These are phyloP conservation scores for Ananas comosus DNA, from an alignment of 176 grass and related monocot genomes.

Conservation along the genomic window DNA sequence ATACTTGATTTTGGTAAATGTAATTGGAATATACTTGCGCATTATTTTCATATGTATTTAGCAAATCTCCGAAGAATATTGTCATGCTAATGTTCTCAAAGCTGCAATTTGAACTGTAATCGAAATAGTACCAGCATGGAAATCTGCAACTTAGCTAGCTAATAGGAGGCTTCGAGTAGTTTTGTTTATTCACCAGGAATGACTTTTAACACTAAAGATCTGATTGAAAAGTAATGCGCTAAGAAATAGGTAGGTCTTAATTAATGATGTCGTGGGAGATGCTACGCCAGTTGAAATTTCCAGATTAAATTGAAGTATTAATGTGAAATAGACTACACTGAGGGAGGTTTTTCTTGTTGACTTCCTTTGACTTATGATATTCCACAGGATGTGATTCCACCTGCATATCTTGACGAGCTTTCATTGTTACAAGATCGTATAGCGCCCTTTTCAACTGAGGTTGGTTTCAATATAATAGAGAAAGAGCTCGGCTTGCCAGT, in stretches of 20 bases:
- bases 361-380: slow-evolving; percentile 6
- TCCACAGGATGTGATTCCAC: slow-evolving; percentile 88
- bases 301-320: too few relatives aligned
- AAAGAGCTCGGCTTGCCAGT: slow-evolving; percentile 65
- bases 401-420: slow-evolving; percentile 83
- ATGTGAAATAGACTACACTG: too few relatives aligned
- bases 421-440: slow-evolving; percentile 91
- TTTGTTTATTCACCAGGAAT: too few relatives aligned
- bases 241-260: neutral
- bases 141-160: neutral
- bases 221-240: neutral
- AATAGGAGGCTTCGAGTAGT: neutral
- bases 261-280: too few relatives aligned
- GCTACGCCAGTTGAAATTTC: too few relatives aligned
- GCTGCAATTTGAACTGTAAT: neutral
- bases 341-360: slow-evolving; percentile 5
- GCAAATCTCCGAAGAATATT: neutral
- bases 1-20: neutral
- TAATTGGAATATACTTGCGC: neutral
- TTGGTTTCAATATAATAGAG: slow-evolving; percentile 91
- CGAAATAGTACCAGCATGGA: neutral
- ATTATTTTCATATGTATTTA: neutral
- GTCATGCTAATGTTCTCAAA: neutral
- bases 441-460: slow-evolving; percentile 80
- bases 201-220: too few relatives aligned